Percentiles rank a stretch among this genome's conserved stretches.
Conservation (phyloP, 495 filamentous ascomycete species). For the Tuber melanosporum region DNA sequence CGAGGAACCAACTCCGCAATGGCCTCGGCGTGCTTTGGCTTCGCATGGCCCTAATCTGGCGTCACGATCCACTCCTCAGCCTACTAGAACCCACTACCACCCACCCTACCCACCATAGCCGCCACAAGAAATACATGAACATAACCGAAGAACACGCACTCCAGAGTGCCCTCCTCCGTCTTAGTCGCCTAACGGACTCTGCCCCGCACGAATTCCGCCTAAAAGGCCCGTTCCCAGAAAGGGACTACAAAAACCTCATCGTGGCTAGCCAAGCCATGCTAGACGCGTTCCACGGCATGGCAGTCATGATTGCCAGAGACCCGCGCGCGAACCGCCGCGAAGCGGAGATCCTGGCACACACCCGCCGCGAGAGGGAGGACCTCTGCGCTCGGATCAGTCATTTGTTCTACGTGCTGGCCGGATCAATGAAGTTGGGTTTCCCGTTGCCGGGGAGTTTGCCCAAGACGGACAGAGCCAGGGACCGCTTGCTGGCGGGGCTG, state of each 20-base stretch:
- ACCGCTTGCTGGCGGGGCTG: constrained; percentile 80
- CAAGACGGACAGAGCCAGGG: constrained; percentile 68
- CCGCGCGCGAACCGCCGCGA: constrained; percentile 71
- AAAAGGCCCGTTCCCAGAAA: constrained; percentile 71
- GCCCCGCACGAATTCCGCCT: constrained; percentile 78
- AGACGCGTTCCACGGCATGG: constrained; percentile 92
- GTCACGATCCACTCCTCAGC: constrained; percentile 77
- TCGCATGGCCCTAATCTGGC: constrained; percentile 93
- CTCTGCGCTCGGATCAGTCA: constrained; percentile 84
- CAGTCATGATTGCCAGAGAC: constrained; percentile 78
- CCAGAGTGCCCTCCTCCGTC: constrained; percentile 54
- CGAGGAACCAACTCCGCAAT: constrained; percentile 74
- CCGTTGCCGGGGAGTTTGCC: constrained; percentile 82
- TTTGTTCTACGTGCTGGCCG: constrained; percentile 86
- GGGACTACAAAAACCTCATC: constrained; percentile 63
- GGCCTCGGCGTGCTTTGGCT: constrained; percentile 82
- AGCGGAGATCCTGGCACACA: constrained; percentile 68
- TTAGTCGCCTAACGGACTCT: constrained; percentile 66
- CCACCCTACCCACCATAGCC: constrained; percentile 6
- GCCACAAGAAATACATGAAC: constrained; percentile 61
- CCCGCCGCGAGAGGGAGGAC: constrained; percentile 67
- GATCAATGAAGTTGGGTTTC: constrained; percentile 86
- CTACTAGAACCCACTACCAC: constrained; percentile 51
- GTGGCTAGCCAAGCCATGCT: constrained; percentile 73
- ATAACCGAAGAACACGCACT: constrained; percentile 70